Evolutionary conservation across 2,329 filamentous ascomycete genomes (phyloP).

Genomic region (Trichophyton mentagrophytes): DNA sequence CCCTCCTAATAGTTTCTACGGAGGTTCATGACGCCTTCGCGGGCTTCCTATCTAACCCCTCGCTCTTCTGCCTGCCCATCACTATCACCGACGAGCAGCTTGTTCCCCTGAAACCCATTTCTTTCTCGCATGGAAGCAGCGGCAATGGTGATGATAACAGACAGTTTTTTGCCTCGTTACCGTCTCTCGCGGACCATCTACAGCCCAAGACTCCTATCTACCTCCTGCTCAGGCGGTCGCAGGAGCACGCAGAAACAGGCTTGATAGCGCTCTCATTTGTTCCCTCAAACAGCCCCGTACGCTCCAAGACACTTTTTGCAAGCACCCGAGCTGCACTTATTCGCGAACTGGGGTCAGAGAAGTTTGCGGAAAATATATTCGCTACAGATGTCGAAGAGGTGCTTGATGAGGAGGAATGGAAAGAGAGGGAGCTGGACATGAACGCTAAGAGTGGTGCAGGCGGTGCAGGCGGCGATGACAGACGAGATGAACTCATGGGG

Average conservation of each 20-base stretch:
- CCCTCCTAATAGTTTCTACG: slow-evolving; percentile 26
- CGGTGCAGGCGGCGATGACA: slow-evolving; percentile 15
- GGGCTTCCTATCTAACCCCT: slow-evolving; percentile 29
- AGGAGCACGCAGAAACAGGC: slow-evolving; percentile 20
- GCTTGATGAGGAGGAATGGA: slow-evolving; percentile 40
- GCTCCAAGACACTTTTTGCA: slow-evolving; percentile 54
- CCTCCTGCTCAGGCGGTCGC: slow-evolving; percentile 44
- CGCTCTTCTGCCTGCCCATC: slow-evolving; percentile 35
- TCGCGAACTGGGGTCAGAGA: slow-evolving; percentile 48
- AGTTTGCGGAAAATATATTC: slow-evolving; percentile 47
- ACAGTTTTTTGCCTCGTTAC: slow-evolving; percentile 40
- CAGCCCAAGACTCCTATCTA: slow-evolving; percentile 46
- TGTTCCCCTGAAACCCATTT: slow-evolving; percentile 27
- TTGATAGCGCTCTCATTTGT: slow-evolving; percentile 49
- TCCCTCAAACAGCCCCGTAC: slow-evolving; percentile 49
- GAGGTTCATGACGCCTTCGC: slow-evolving; percentile 37
- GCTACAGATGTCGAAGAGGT: slow-evolving; percentile 48
- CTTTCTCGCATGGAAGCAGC: slow-evolving; percentile 23
- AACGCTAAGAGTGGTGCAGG: slow-evolving; percentile 17
- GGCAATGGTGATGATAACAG: slow-evolving; percentile 18
- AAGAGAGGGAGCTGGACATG: slow-evolving; percentile 39
- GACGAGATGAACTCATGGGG: slow-evolving; percentile 43
- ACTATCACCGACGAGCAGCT: slow-evolving; percentile 35
- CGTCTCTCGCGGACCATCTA: slow-evolving; percentile 39
- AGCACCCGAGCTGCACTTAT: slow-evolving; percentile 49